These are phyloP conservation scores for Aureobasidium sp. DNA, from an alignment of 2,329 filamentous ascomycete species.

Conservation along the genomic window DNA sequence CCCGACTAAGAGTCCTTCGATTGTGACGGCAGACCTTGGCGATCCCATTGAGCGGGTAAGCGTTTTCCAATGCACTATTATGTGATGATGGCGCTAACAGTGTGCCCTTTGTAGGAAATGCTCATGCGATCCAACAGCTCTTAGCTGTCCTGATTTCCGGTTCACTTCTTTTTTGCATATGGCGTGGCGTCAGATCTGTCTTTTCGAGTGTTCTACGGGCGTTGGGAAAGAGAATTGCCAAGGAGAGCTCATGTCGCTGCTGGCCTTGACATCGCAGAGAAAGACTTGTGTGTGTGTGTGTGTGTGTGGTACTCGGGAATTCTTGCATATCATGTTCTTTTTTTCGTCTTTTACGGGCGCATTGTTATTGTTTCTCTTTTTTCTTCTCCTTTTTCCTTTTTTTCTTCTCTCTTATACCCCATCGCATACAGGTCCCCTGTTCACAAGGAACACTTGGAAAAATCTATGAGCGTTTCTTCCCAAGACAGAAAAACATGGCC, in stretches of 20 bases:
- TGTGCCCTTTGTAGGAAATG: slow-evolving; percentile 17
- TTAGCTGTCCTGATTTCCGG: neutral
- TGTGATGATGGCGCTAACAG: neutral
- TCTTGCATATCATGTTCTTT: neutral
- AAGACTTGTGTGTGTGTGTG: neutral
- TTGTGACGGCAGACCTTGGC: slow-evolving; percentile 49
- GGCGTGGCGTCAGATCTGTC: slow-evolving; percentile 5
- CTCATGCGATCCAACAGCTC: slow-evolving; percentile 19
- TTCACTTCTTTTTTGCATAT: neutral
- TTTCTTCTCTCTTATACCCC: neutral
- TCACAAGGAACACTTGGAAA: neutral
- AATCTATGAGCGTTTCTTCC: neutral
- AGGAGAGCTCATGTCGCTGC: no score
- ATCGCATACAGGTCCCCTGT: slow-evolving; percentile 1
- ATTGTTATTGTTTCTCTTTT: neutral
- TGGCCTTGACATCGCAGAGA: no score
- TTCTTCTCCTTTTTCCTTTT: neutral
- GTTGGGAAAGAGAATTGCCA: neutral
- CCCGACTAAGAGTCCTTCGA: slow-evolving; percentile 53
- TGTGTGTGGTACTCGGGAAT: neutral
- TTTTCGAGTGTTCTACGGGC: neutral
- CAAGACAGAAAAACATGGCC: neutral
- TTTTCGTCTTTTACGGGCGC: neutral
- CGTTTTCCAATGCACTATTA: slow-evolving; percentile 15
- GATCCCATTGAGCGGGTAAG: slow-evolving; percentile 52